phyloP scores from a whole-genome alignment of 306 rosid species.

The Cucumis cinereus region DNA sequence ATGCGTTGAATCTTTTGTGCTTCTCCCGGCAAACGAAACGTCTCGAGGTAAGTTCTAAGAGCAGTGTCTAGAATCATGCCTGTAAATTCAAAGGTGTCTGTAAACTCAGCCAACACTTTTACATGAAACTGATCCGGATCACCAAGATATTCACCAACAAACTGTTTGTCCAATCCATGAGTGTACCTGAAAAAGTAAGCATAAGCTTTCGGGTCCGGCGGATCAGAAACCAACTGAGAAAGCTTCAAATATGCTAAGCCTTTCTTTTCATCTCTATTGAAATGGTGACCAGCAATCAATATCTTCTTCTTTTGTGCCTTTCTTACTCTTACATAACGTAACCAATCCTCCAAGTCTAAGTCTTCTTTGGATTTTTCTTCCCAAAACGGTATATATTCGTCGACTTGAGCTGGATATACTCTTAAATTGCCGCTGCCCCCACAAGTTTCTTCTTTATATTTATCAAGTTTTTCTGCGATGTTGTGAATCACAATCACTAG shows the following conservation, averaged over 20 bases:
- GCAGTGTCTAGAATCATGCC: constrained; percentile 82
- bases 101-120: constrained; percentile 58
- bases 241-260: constrained; percentile 69
- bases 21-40: constrained; percentile 77
- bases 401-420: constrained; percentile 24
- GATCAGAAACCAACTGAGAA: constrained; percentile 52
- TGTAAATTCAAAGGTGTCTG: constrained; percentile 46
- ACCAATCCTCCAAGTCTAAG: constrained; percentile 35
- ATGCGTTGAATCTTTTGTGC: constrained; percentile 86
- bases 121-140: constrained; percentile 74
- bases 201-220: constrained; percentile 49
- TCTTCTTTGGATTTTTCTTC: constrained; percentile 42
- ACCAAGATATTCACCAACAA: constrained; percentile 79
- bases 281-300: constrained; percentile 70
- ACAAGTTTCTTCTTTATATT: constrained; percentile 15
- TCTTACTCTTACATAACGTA: constrained; percentile 44
- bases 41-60: constrained; percentile 60
- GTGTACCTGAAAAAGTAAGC: constrained; percentile 73
- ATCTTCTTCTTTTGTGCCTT: constrained; percentile 59
- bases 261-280: constrained; percentile 68
- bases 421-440: constrained; percentile 25
- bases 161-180: constrained; percentile 59
- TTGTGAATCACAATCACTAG: constrained; percentile 53
- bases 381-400: constrained; percentile 58
- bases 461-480: constrained; percentile 68